These are phyloP conservation scores for Metarhizium sp. DNA, from an alignment of 2,329 filamentous ascomycete species.

Conservation along the genomic window DNA sequence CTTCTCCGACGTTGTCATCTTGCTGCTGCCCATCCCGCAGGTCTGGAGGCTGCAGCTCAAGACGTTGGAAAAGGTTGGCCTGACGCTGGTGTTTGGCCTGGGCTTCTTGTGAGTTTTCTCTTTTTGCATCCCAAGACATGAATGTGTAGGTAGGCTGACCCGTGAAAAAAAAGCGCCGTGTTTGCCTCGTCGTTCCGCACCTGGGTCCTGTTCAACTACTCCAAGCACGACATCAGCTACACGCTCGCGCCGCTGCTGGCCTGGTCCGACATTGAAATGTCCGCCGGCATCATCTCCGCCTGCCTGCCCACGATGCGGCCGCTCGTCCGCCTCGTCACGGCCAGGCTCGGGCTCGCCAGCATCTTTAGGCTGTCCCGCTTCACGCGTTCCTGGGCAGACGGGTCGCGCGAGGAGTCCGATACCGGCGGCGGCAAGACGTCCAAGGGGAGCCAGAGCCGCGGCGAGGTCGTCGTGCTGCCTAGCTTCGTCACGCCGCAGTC, in stretches of 20 bases:
- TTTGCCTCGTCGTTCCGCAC: constrained; percentile 40
- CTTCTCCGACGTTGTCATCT: constrained; percentile 32
- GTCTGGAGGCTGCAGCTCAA: constrained; percentile 35
- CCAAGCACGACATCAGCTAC: constrained; percentile 29
- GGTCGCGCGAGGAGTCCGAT: neutral
- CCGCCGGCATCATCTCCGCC: constrained; percentile 41
- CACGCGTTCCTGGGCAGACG: neutral
- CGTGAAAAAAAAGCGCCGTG: constrained; percentile 25
- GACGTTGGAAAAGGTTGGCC: constrained; percentile 28
- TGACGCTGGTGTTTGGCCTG: constrained; percentile 33
- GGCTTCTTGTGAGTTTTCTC: constrained; percentile 30
- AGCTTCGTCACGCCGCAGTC: neutral
- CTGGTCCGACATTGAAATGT: constrained; percentile 28
- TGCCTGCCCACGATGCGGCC: constrained; percentile 43
- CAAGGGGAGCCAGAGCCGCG: too few relatives aligned
- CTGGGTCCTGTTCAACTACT: constrained; percentile 35
- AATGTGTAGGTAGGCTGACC: neutral
- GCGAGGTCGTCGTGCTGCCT: neutral
- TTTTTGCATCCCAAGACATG: neutral
- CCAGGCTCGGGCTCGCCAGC: constrained; percentile 15
- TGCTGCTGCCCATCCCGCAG: constrained; percentile 31
- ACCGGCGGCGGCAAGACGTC: too few relatives aligned
- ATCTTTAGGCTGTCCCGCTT: constrained; percentile 16
- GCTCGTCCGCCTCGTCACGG: constrained; percentile 27
- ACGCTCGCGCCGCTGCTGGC: constrained; percentile 26